Evolutionary conservation across 164 flowering plant species (phyloP).

Genomic region (Taxillus chinensis): DNA sequence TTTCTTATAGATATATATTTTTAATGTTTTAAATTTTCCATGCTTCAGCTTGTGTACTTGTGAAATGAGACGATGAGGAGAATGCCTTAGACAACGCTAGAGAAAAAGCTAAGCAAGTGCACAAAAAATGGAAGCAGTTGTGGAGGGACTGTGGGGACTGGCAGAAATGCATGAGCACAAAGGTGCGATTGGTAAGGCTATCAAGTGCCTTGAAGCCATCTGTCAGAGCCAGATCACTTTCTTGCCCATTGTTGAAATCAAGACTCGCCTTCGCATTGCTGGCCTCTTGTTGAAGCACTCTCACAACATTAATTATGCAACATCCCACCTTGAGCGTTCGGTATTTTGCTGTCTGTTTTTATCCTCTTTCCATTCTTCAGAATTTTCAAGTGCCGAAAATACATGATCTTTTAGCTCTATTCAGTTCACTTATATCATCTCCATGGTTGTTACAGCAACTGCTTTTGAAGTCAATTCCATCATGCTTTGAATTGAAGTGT

Average conservation of each 20-base stretch:
- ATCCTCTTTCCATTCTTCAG: not conserved
- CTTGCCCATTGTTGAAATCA: slow-evolving; percentile 79
- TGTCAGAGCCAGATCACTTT: slow-evolving; percentile 69
- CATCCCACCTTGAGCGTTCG: slow-evolving; percentile 74
- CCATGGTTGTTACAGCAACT: slow-evolving; percentile 42
- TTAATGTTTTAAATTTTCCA: no score
- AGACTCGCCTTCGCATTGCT: slow-evolving; percentile 76
- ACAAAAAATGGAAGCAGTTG: slow-evolving; percentile 55
- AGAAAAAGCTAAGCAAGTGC: no score
- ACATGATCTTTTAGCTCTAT: not conserved
- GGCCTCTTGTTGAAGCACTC: slow-evolving; percentile 56
- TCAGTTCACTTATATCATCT: not conserved
- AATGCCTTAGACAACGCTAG: no score
- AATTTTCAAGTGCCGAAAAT: not conserved
- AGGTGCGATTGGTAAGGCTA: slow-evolving; percentile 55
- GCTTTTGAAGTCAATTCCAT: slow-evolving; percentile 75
- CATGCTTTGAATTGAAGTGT: slow-evolving; percentile 85
- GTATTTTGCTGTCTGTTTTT: not conserved
- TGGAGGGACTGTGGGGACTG: slow-evolving; percentile 86
- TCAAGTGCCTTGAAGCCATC: slow-evolving; percentile 87
- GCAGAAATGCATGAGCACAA: slow-evolving; percentile 65
- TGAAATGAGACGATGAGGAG: no score
- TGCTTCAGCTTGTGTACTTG: no score
- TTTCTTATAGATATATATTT: no score
- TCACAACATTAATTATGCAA: slow-evolving; percentile 79